Evolutionary conservation across 2,329 filamentous ascomycete species (phyloP).

Genomic region (Aspergillus quadrilineatus): DNA sequence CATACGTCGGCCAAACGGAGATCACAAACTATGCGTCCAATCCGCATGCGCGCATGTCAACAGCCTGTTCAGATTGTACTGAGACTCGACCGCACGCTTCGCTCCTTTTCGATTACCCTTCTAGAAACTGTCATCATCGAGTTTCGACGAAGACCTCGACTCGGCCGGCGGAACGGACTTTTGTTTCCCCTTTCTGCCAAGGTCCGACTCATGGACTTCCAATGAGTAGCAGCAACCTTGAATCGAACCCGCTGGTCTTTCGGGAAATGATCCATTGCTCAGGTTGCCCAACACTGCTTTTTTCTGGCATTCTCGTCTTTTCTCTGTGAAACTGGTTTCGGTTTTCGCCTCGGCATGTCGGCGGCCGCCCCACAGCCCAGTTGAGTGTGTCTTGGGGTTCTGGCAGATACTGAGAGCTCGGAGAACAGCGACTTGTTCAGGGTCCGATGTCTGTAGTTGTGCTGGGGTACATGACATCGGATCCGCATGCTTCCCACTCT

Average conservation of each 20-base stretch:
- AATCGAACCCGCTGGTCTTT: too few species aligned
- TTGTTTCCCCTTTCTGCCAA: background rate
- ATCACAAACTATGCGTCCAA: background rate
- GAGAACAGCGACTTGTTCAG: background rate
- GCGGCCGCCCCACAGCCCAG: background rate
- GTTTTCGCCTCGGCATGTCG: background rate
- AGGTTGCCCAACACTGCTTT: too few species aligned
- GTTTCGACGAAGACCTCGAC: background rate
- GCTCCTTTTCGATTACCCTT: background rate
- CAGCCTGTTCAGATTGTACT: background rate
- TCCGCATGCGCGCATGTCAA: background rate
- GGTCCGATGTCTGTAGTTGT: background rate
- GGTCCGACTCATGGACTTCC: background rate
- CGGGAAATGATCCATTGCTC: too few species aligned
- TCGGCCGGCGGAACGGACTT: background rate
- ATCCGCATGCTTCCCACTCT: too few species aligned
- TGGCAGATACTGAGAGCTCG: background rate
- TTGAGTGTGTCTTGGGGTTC: background rate
- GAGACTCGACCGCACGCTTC: background rate
- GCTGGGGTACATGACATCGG: too few species aligned
- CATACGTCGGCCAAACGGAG: slow-evolving; percentile 3
- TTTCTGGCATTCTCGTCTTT: background rate
- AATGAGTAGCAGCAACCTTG: background rate
- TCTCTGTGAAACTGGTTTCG: background rate
- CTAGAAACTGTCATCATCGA: background rate